phyloP scores from a whole-genome alignment of 331 rosid species.

The Spiraea crenata region DNA sequence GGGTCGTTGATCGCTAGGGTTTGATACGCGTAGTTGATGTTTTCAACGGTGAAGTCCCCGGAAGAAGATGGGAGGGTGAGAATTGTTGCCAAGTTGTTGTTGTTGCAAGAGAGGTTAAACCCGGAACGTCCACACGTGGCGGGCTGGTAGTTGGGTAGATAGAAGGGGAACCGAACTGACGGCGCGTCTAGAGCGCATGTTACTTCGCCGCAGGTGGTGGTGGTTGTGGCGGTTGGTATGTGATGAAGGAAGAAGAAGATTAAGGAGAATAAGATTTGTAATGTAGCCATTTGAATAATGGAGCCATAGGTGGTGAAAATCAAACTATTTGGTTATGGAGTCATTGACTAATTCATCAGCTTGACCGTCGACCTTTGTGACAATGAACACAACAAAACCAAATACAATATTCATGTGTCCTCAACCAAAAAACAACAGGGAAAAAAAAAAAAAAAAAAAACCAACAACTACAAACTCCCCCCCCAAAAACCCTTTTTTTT shows the following conservation, averaged over 20 bases:
- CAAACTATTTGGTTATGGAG: neutral
- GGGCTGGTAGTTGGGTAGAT: neutral
- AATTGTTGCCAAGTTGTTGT: conserved; percentile 26
- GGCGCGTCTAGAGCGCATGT: neutral
- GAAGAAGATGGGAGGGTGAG: conserved; percentile 39
- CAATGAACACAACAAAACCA: too few species aligned
- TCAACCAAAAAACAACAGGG: too few species aligned
- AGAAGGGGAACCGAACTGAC: conserved; percentile 43
- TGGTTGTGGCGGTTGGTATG: neutral
- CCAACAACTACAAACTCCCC: too few species aligned
- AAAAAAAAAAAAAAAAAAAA: too few species aligned
- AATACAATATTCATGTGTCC: too few species aligned
- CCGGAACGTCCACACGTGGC: conserved; percentile 22
- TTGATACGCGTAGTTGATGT: conserved; percentile 37
- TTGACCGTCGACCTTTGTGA: too few species aligned
- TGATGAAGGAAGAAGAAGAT: neutral
- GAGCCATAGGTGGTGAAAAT: neutral
- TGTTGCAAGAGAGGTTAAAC: conserved; percentile 41
- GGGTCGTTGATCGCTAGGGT: conserved; percentile 35
- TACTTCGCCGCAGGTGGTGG: neutral
- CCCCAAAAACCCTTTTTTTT: too few species aligned
- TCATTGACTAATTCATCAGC: too few species aligned
- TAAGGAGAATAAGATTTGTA: neutral
- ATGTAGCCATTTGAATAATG: neutral
- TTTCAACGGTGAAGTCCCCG: conserved; percentile 20